Evolutionary conservation across 169 alveolate species (phyloP), one percentile per base, ranked within the genome.

Genomic region (Plasmodium coatneyi): DNA sequence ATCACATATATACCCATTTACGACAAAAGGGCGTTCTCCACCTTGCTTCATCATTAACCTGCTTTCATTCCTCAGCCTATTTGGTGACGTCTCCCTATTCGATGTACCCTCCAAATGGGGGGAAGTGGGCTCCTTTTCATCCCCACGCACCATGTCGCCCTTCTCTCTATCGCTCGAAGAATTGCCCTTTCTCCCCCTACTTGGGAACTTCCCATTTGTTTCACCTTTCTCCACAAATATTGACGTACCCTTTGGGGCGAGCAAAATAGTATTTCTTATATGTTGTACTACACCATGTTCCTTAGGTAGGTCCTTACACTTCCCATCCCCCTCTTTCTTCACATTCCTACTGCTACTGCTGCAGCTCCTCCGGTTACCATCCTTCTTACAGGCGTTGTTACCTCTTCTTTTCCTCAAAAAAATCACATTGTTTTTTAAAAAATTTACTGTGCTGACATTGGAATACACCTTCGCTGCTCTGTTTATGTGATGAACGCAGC

Each of bases 221-320:
- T 32, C 74, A 25, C 52, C 16, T 43, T 43, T 83, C 74, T 83
- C 83, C 39, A 36, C 72, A 83, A 25, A 83, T 36, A 70, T 43
- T 1, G 46, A 41, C 5, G 36, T 36, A 34, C 5, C 43, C 32
- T 83, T 83, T 28, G 46, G 49, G 32, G 19, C n/a, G 14, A 83
- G 36, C 22, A 83, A 83, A 14, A 46, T 41, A 22, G 71, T 83
- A 39, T 83, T 71, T 83, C 74, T 71, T 16, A 83, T 70, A 19
- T 41, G 36, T n/a, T 32, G 30, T 39, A 71, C 34, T 39, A 70
- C 78, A 25, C 74, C 80, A 19, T 83, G 30, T 41, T 71, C 54
- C 10, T 83, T 83, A 49, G 60, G 60, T 39, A 25, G 16, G 32
- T 28, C 70, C 22, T 41, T 39, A 5, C 78, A 41, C 30, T n/a